These are phyloP conservation scores for Lolium rigidum DNA, from an alignment of 176 grass and related monocot species.

Conservation along the genomic window DNA sequence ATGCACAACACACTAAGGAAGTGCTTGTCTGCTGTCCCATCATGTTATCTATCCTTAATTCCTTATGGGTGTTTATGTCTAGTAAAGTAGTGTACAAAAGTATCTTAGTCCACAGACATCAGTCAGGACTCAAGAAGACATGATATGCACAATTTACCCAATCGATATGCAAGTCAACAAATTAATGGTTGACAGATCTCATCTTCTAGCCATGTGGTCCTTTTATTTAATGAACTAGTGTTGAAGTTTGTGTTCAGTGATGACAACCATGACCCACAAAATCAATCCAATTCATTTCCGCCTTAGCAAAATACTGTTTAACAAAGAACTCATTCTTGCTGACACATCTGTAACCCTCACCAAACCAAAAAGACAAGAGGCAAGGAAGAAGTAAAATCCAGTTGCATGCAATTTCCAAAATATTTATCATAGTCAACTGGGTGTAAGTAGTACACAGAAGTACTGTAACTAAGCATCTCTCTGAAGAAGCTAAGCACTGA, in stretches of 20 bases:
- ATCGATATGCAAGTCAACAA: not conserved
- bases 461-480: not conserved
- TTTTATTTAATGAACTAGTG: constrained; percentile 3
- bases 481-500: constrained; percentile 40
- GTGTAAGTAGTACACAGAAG: not conserved
- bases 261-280: not conserved
- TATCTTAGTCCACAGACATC: not conserved
- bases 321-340: not conserved
- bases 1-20: not conserved
- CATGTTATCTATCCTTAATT: not conserved
- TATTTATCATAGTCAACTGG: not conserved
- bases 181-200: not conserved
- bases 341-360: not conserved
- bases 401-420: not conserved
- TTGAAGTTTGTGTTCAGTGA: not conserved
- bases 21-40: not conserved
- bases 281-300: not conserved
- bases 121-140: not conserved
- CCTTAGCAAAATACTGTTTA: not conserved
- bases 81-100: not conserved
- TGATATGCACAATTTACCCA: not conserved
- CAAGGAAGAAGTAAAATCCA: not conserved
- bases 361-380: constrained; percentile 12
- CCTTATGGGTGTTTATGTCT: not conserved
- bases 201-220: not conserved